Base-by-base conservation (phyloP, 345 rosid genomes). In the Rhodomyrtus tomentosa region DNA sequence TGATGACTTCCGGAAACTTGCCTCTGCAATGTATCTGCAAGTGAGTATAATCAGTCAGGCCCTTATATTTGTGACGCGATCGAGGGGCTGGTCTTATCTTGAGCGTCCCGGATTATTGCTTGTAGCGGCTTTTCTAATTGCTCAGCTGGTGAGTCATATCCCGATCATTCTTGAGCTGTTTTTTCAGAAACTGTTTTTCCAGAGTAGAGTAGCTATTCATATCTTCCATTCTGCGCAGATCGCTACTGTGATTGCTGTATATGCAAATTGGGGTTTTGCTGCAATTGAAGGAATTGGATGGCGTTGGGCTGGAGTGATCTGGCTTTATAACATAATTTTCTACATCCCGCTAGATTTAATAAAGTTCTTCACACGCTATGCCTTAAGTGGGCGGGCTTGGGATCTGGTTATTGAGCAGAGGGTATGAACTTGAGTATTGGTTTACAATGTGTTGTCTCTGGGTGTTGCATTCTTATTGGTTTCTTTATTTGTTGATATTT, bases 281-380 rank as follows among this genome's bases (percentile, higher is more conserved):
- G 99, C 98, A 2, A 95, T 97, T 42, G 96, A 95, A 90, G 99
- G 99, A 50, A 97, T 97, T 27, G 99, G 99, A 58, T 97, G 99
- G 99, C 98, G 98, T 83, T 97, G 99, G 99, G 99, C 99, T 14
- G 99, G 98, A 21, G 99, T 97, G 68, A 93, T 97, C 85, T 97
- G 99, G 99, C 96, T 97, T 56, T 97, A 95, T 83, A 97, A 97
- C 88, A 88, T 97, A 81, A 88, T 95, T 74, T 91, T 92, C 91
- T 97, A 97, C 85, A 80, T 97, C 87, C 99, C 99, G 16, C 98
- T 97, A 45, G 99, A 97, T 89, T 81, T 94, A 86, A 91, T 97
- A 82, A 97, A 95, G 94, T 97, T 97, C 95, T 84, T 97, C 85
- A 95, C 90, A 29, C 96, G 99, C 42, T 97, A 97, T 84, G 95